Percentiles rank a stretch among this genome's conserved stretches.
Evolutionary conservation across 257 asterid genomes (phyloP).

Genomic region (Paulownia fortunei): DNA sequence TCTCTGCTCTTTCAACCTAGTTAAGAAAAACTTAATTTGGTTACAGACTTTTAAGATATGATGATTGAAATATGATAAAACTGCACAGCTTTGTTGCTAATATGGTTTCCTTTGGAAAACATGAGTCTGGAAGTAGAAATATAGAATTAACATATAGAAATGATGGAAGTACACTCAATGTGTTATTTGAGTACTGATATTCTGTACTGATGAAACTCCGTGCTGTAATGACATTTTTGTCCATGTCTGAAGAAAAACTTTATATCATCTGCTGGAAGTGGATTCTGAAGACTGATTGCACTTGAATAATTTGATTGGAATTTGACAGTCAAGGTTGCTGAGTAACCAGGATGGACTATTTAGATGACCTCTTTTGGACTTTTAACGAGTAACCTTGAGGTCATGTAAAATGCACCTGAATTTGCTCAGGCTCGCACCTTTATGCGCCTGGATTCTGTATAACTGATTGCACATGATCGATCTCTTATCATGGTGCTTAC

Average conservation of each 20-base stretch:
- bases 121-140: constrained; percentile 13
- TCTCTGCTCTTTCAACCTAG: not conserved
- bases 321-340: not conserved
- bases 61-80: not conserved
- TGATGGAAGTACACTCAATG: no score
- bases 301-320: not conserved
- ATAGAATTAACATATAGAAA: not conserved
- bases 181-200: not conserved
- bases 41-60: not conserved
- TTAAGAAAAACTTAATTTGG: not conserved
- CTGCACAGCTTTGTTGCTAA: not conserved
- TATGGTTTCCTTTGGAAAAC: not conserved
- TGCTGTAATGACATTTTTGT: not conserved
- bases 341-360: not conserved
- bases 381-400: not conserved
- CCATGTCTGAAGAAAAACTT: not conserved
- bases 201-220: not conserved
- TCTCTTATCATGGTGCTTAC: not conserved
- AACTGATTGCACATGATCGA: not conserved
- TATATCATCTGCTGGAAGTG: not conserved
- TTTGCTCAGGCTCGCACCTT: not conserved
- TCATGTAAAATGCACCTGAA: not conserved
- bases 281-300: not conserved
- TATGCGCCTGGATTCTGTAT: not conserved
- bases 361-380: not conserved